Evolutionary conservation across 139 green algal species (phyloP).

Genomic region (Chlamydomonas schloesseri): DNA sequence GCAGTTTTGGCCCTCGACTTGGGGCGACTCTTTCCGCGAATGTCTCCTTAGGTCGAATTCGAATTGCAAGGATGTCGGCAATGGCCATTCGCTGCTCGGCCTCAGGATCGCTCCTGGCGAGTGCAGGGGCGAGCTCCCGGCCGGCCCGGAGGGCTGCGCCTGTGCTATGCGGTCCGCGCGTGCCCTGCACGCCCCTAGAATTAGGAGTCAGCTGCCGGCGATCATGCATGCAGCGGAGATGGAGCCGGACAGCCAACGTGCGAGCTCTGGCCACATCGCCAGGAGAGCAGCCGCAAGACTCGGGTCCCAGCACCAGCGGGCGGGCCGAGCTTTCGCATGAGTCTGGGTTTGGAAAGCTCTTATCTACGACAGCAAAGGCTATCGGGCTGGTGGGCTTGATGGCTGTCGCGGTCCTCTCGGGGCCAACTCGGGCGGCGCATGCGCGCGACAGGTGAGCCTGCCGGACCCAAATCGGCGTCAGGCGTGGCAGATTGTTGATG

Average conservation of each 20-base stretch:
- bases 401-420: background rate
- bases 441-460: slow-evolving; percentile 14
- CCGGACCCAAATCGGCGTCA: no score
- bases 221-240: background rate
- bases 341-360: background rate
- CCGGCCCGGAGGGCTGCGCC: no score
- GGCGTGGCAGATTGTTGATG: no score
- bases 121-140: no score
- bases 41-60: no score
- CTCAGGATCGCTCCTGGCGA: no score
- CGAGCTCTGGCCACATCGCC: no score
- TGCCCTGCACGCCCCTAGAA: background rate
- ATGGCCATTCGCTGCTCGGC: no score
- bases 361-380: background rate
- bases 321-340: background rate
- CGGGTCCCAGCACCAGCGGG: background rate
- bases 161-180: no score
- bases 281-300: background rate
- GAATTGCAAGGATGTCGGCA: no score
- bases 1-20: no score
- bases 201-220: background rate
- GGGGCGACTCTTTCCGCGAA: no score
- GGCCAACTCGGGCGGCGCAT: slow-evolving; percentile 31
- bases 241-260: background rate
- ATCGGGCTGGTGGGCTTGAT: slow-evolving; percentile 5